Conservation (phyloP, 805 yeast genomes). For the Yueomyces sinensis region DNA sequence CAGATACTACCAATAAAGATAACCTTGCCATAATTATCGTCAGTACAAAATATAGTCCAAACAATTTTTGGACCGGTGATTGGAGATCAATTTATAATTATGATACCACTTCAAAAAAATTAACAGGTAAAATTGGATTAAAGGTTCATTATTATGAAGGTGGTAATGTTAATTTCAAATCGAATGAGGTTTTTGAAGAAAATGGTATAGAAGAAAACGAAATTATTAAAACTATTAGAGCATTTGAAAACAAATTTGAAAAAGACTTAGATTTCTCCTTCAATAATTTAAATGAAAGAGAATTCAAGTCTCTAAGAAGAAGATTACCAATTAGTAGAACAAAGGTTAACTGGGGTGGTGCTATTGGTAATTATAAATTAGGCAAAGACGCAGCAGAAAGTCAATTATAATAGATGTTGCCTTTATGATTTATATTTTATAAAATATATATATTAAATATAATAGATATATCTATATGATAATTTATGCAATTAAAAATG, state of each 20-base stretch:
- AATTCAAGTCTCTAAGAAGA: constrained; percentile 78
- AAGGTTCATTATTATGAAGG: constrained; percentile 92
- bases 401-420: constrained; percentile 12
- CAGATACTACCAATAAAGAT: constrained; percentile 20
- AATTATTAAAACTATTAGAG: constrained; percentile 34
- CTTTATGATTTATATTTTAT: too few species aligned
- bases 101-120: constrained; percentile 17
- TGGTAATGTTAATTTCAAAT: constrained; percentile 77
- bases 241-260: constrained; percentile 49
- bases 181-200: constrained; percentile 23
- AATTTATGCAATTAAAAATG: too few species aligned
- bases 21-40: constrained; percentile 39
- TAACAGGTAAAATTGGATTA: constrained; percentile 45
- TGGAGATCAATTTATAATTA: constrained; percentile 63
- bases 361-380: constrained; percentile 77
- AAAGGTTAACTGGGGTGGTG: constrained; percentile 89
- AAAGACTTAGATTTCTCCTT: constrained; percentile 48
- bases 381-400: constrained; percentile 64
- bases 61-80: constrained; percentile 79
- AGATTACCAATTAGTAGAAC: constrained; percentile 86
- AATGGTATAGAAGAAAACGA: constrained; percentile 14
- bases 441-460: too few species aligned
- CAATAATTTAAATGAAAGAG: constrained; percentile 58
- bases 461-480: too few species aligned
- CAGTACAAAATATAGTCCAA: constrained; percentile 59